phyloP scores from a whole-genome alignment of 2,329 filamentous ascomycete species.

The Anthostomella pinea region DNA sequence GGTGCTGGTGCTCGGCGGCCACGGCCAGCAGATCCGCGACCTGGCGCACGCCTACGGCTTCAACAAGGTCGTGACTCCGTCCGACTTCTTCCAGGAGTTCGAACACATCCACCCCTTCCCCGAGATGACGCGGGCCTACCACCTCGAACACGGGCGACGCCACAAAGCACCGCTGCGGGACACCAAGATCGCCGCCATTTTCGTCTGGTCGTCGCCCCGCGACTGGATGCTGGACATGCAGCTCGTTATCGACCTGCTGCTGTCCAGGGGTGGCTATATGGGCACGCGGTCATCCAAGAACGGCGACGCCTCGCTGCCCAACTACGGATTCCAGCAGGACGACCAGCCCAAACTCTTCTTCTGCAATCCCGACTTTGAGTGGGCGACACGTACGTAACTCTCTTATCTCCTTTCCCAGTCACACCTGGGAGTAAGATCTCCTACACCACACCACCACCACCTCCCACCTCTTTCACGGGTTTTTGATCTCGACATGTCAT shows the following conservation, averaged over 20 bases:
- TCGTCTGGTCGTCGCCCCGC: slow-evolving; percentile 34
- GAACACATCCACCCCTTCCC: slow-evolving; percentile 32
- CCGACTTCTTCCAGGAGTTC: slow-evolving; percentile 28
- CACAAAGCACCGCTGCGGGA: slow-evolving; percentile 6
- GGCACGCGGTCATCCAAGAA: slow-evolving; percentile 63
- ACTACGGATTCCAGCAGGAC: slow-evolving; percentile 47
- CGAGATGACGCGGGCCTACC: slow-evolving; percentile 34
- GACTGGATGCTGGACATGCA: slow-evolving; percentile 37
- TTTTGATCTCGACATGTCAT: too few species aligned
- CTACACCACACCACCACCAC: too few species aligned
- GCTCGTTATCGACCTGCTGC: slow-evolving; percentile 29
- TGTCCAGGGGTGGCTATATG: slow-evolving; percentile 51
- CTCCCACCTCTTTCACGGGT: too few species aligned
- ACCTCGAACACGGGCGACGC: slow-evolving; percentile 35
- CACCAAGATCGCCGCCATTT: slow-evolving; percentile 28
- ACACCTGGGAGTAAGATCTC: too few species aligned
- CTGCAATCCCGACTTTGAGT: slow-evolving; percentile 68
- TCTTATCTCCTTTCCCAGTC: too few species aligned
- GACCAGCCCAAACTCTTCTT: slow-evolving; percentile 65
- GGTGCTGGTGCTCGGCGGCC: slow-evolving; percentile 53
- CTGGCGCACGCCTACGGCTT: slow-evolving; percentile 34
- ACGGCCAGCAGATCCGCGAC: slow-evolving; percentile 31
- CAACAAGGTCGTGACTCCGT: slow-evolving; percentile 35
- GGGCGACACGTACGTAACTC: too few species aligned
- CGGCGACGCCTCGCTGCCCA: slow-evolving; percentile 35